Evolutionary conservation across 1,284 basidiomycete species (phyloP).

Genomic region (Uromyces viciae-fabae): DNA sequence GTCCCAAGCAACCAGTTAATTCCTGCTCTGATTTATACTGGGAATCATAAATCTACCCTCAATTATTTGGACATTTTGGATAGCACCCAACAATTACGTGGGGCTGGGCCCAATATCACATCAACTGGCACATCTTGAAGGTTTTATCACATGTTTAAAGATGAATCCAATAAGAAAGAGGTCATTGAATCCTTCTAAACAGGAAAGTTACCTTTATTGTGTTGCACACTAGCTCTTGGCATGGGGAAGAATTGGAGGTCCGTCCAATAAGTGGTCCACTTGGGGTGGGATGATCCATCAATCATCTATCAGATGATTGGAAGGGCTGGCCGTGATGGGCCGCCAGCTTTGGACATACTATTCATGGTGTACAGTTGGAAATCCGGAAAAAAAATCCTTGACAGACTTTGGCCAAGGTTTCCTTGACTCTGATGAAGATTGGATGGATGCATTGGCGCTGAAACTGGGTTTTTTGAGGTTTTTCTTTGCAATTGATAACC

Average conservation of each 20-base stretch:
- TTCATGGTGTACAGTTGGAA: not conserved
- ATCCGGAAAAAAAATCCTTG: not conserved
- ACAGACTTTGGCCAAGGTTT: not conserved
- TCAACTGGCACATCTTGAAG: not conserved
- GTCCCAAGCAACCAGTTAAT: not conserved
- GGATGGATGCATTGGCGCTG: not conserved
- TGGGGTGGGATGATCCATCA: not conserved
- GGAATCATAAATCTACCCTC: not conserved
- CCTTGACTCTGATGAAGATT: not conserved
- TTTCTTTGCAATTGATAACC: not conserved
- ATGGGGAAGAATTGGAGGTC: constrained; percentile 14
- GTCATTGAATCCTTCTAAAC: not conserved
- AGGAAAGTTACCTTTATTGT: not conserved
- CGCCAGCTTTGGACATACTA: not conserved
- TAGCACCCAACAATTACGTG: not conserved
- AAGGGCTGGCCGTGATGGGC: not conserved
- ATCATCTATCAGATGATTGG: constrained; percentile 12
- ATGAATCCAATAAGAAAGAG: not conserved
- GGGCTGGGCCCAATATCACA: not conserved
- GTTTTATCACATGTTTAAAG: not conserved
- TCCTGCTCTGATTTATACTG: not conserved
- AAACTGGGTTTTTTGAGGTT: not conserved
- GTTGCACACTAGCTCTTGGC: constrained; percentile 9
- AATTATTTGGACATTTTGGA: not conserved
- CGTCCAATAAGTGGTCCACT: not conserved